phyloP scores from a whole-genome alignment of 257 asterid species.

The Solanum corneliomulleri region DNA sequence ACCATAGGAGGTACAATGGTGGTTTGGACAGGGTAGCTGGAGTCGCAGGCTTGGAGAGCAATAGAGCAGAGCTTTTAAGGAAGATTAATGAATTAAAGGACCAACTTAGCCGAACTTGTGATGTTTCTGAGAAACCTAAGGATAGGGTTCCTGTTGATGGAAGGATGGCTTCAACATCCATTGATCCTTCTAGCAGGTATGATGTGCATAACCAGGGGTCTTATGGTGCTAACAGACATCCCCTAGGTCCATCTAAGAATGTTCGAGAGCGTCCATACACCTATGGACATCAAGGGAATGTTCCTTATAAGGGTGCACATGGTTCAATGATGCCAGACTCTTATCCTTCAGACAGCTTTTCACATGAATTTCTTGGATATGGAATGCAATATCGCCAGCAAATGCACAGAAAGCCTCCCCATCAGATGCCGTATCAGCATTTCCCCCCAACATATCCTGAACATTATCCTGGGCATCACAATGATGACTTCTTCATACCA shows the following conservation, averaged over 20 bases:
- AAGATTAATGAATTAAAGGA: slow-evolving; percentile 74
- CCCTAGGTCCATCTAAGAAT: slow-evolving; percentile 23
- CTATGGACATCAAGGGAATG: slow-evolving; percentile 16
- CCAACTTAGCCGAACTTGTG: slow-evolving; percentile 59
- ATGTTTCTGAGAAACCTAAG: slow-evolving; percentile 36
- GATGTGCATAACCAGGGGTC: slow-evolving; percentile 31
- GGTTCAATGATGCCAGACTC: slow-evolving; percentile 31
- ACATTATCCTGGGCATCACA: slow-evolving; percentile 38
- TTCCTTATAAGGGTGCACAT: slow-evolving; percentile 30
- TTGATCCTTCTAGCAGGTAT: slow-evolving; percentile 36
- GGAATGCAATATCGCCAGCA: slow-evolving; percentile 35
- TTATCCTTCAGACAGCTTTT: slow-evolving; percentile 31
- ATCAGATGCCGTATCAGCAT: slow-evolving; percentile 29
- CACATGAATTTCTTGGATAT: slow-evolving; percentile 26
- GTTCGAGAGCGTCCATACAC: slow-evolving; percentile 26
- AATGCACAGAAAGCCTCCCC: slow-evolving; percentile 33
- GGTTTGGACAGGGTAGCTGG: slow-evolving; percentile 34
- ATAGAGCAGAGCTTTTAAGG: slow-evolving; percentile 66
- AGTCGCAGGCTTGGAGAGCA: slow-evolving; percentile 51
- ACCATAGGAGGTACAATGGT: slow-evolving; percentile 30
- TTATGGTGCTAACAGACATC: slow-evolving; percentile 28
- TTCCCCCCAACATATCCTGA: slow-evolving; percentile 34
- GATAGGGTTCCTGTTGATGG: slow-evolving; percentile 27
- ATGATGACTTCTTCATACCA: slow-evolving; percentile 37
- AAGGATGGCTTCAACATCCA: slow-evolving; percentile 24